phyloP scores from a whole-genome alignment of 1,284 basidiomycete species.

The Termitomyces sp. region DNA sequence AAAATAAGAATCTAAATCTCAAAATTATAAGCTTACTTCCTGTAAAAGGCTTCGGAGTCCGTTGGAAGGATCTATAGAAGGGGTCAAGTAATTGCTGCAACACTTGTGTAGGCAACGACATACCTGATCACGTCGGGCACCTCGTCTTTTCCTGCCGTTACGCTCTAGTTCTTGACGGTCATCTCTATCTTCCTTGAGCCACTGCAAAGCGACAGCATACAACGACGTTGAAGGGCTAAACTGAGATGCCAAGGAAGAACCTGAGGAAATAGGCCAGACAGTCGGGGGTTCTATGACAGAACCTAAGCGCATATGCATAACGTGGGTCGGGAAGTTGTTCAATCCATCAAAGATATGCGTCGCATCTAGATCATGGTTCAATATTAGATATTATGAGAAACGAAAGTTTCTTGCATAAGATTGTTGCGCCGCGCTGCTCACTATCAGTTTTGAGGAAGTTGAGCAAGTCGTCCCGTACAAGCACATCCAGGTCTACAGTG shows the following conservation, averaged over 20 bases:
- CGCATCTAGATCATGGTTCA: slow-evolving; percentile 54
- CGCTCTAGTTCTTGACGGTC: slow-evolving; percentile 56
- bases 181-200: slow-evolving; percentile 81
- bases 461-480: slow-evolving; percentile 90
- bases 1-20: not conserved
- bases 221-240: slow-evolving; percentile 37
- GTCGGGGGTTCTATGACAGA: slow-evolving; percentile 61
- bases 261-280: slow-evolving; percentile 53
- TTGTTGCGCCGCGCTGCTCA: slow-evolving; percentile 77
- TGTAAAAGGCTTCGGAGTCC: slow-evolving; percentile 87
- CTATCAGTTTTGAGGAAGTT: slow-evolving; percentile 86
- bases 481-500: slow-evolving; percentile 97
- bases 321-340: slow-evolving; percentile 81
- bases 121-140: slow-evolving; percentile 62
- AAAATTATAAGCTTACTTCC: slow-evolving; percentile 52
- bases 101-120: slow-evolving; percentile 19
- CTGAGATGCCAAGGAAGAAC: slow-evolving; percentile 15
- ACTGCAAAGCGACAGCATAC: slow-evolving; percentile 73
- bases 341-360: slow-evolving; percentile 96
- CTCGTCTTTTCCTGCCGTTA: slow-evolving; percentile 59
- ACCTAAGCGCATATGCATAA: slow-evolving; percentile 86
- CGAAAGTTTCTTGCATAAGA: slow-evolving; percentile 65
- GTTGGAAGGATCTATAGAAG: slow-evolving; percentile 46
- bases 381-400: slow-evolving; percentile 10
- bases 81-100: not conserved